Conservation (phyloP, 345 rosid genomes). For the Eucalyptus sp. region DNA sequence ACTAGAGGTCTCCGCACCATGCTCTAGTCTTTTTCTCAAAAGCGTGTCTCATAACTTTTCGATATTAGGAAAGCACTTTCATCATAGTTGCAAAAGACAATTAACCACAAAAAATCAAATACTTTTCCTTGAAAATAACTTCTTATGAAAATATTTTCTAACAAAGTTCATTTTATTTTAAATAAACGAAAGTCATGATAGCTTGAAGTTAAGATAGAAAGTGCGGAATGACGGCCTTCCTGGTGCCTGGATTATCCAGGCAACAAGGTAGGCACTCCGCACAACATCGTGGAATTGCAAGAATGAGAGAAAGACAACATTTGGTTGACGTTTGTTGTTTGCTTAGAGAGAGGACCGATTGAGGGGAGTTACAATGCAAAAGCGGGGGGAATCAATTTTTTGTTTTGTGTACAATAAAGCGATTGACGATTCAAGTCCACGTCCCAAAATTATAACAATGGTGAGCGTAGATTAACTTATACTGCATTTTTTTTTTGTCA, state of each 20-base stretch:
- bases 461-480: background rate
- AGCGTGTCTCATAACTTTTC: background rate
- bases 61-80: background rate
- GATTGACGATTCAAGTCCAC: background rate
- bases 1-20: background rate
- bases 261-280: background rate
- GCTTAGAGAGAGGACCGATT: background rate
- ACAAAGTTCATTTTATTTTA: too few relatives aligned
- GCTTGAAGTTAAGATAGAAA: background rate
- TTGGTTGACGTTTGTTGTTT: background rate
- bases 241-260: background rate
- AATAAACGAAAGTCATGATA: background rate
- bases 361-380: background rate
- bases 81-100: background rate
- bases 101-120: background rate
- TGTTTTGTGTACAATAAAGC: accelerated
- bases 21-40: background rate
- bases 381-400: background rate
- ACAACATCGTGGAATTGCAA: background rate
- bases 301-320: background rate
- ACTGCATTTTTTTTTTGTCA: too few relatives aligned
- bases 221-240: background rate
- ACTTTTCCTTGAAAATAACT: background rate
- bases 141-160: background rate
- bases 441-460: background rate